These are phyloP conservation scores for Capsella bursapastoris DNA, from an alignment of 345 rosid species.

Conservation along the genomic window DNA sequence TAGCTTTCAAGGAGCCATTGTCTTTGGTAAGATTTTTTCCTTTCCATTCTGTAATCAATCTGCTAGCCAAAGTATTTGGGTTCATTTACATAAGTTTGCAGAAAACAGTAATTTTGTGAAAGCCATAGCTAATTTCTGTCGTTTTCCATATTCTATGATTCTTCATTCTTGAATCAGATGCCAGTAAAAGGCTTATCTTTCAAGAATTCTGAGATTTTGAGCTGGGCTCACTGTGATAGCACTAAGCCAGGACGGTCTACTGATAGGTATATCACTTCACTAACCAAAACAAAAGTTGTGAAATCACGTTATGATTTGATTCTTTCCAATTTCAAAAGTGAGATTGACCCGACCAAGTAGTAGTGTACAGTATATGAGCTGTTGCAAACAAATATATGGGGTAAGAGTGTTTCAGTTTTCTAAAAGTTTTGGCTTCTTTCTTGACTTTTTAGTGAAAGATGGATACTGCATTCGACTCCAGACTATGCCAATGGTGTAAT, in stretches of 20 bases:
- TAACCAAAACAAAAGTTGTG: neutral
- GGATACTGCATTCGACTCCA: constrained; percentile 80
- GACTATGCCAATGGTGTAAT: constrained; percentile 65
- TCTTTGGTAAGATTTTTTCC: constrained; percentile 55
- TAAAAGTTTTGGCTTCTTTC: neutral
- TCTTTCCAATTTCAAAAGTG: no score
- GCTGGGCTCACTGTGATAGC: constrained; percentile 81
- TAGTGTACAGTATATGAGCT: neutral
- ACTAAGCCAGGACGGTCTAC: constrained; percentile 78
- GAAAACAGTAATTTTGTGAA: neutral
- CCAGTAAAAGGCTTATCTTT: constrained; percentile 71
- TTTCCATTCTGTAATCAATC: constrained; percentile 6
- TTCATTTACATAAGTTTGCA: neutral
- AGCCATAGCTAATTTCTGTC: constrained; percentile 11
- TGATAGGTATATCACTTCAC: constrained; percentile 49
- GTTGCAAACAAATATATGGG: neutral
- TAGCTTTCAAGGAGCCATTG: constrained; percentile 78
- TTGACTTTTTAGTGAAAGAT: constrained; percentile 62
- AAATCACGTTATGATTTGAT: no score
- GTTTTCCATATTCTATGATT: constrained; percentile 16
- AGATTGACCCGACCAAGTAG: no score
- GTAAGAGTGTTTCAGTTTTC: constrained; percentile 13
- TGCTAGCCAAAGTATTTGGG: constrained; percentile 5
- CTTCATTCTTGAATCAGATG: constrained; percentile 51
- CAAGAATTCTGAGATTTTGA: constrained; percentile 64